Percentiles rank a stretch among this genome's conserved stretches.
phyloP scores from a whole-genome alignment of 495 filamentous ascomycete genomes.

The Aspergillus baeticus region DNA sequence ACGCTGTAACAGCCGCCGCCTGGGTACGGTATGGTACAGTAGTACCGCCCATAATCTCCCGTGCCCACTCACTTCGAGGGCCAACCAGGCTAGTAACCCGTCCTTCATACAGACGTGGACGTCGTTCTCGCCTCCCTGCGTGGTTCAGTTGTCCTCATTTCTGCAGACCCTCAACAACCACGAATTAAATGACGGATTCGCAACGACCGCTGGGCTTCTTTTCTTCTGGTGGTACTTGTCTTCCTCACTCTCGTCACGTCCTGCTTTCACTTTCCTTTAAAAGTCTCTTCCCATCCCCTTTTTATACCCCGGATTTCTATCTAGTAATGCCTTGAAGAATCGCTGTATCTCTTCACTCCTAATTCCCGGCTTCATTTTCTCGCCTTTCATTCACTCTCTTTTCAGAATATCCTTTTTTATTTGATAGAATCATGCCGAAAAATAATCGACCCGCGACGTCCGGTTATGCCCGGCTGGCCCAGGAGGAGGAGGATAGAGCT shows the following conservation, averaged over 20 bases:
- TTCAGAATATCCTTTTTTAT: constrained; percentile 9
- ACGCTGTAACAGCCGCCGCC: not conserved
- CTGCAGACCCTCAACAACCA: constrained; percentile 2
- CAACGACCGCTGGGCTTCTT: constrained; percentile 4
- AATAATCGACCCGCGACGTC: constrained; percentile 68
- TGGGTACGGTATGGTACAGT: constrained; percentile 1
- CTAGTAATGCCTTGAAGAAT: constrained; percentile 19
- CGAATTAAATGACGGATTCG: constrained; percentile 7
- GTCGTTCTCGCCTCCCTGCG: constrained; percentile 1
- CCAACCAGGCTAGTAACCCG: too few relatives aligned
- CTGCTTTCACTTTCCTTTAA: not conserved
- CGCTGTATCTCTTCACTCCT: constrained; percentile 15
- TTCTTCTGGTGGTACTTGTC: constrained; percentile 4
- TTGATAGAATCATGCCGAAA: constrained; percentile 45
- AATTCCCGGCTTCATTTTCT: constrained; percentile 10
- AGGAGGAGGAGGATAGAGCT: constrained; percentile 72
- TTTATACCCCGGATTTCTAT: constrained; percentile 1
- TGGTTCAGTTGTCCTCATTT: constrained; percentile 1
- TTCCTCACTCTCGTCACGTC: not conserved
- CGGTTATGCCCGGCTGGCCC: constrained; percentile 87
- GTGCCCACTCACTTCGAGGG: not conserved
- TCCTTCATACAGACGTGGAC: constrained; percentile 1
- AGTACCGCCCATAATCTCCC: not conserved
- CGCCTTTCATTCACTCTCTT: constrained; percentile 17
- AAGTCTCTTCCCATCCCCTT: constrained; percentile 1